Base-by-base conservation (phyloP, 2,329 filamentous ascomycete species). In the Hypomyces rosellus region DNA sequence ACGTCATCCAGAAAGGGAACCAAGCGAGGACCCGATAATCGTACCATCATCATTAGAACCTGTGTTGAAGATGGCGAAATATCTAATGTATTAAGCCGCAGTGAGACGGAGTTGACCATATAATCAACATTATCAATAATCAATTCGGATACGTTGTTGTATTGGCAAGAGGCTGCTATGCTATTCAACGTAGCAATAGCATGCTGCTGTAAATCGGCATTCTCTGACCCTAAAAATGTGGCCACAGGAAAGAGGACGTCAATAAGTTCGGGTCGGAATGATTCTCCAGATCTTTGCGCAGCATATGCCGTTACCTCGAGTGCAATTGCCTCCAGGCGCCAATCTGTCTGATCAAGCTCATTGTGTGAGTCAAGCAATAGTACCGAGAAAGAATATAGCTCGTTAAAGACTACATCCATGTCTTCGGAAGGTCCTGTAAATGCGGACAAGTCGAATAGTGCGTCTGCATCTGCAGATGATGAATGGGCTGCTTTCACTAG, bases 71-170 rank as follows among this genome's bases (percentile, higher is more conserved):
- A 88, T 1, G 92, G 91, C 1, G 90, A 92, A 47, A 97, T 85
- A 56, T 96, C 90, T 56, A 96, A 89, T 0, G 88, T 89, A 60
- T 96, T 96, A 7, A 99, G 78, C 54, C 90, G 88, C 53, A 97
- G 70, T 0, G 88, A 89, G 14, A 99, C 82, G 0, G 93, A 89
- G 63, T 97, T 97, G 54, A 97, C 85, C 69, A 99, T 87, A 65
- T 99, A 99, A 67, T 99, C 93, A 14, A 89, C 91, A 54, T 99
- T 99, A 47, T 87, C 83, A 25, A 97, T 80, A 37, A 99, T 85
- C 56, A 99, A 73, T 14, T 88, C 82, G 22, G 86, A 85, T 4
- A 92, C 86, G 59, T 77, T 84, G 0, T 63, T 54, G 61, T 97
- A 99, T 2, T 80, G 82, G 60, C 89, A 96, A 1, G 85, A 78